Evolutionary conservation across 2,329 filamentous ascomycete genomes (phyloP).

Genomic region (Phialophora chinensis): DNA sequence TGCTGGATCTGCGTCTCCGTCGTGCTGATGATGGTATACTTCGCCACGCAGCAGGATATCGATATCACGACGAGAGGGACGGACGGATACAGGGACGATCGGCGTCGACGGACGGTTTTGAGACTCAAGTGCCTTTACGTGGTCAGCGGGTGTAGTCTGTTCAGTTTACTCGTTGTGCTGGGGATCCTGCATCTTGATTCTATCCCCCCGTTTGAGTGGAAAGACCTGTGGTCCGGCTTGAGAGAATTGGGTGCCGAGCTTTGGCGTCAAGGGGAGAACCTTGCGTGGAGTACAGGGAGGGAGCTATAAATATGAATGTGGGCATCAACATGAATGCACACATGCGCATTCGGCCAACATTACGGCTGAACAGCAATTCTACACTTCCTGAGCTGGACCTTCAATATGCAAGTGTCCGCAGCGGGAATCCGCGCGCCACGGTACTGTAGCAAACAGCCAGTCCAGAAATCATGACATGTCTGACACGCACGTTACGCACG

Average conservation of each 20-base stretch:
- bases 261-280: neutral
- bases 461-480: neutral
- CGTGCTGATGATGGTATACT: conserved; percentile 36
- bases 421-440: too few species aligned
- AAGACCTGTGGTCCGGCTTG: neutral
- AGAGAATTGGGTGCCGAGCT: neutral
- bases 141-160: conserved; percentile 35
- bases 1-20: conserved; percentile 37
- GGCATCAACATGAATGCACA: neutral
- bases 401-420: neutral
- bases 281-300: neutral
- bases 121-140: conserved; percentile 40
- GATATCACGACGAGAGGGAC: conserved; percentile 4
- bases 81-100: conserved; percentile 36
- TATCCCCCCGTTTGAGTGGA: neutral
- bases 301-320: neutral
- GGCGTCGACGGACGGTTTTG: conserved; percentile 33
- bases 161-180: conserved; percentile 32
- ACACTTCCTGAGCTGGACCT: neutral
- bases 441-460: neutral
- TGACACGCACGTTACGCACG: neutral
- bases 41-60: conserved; percentile 39
- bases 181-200: conserved; percentile 25
- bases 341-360: neutral
- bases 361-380: neutral